phyloP scores from a whole-genome alignment of 306 rosid genomes.

The Rosa rugosa region DNA sequence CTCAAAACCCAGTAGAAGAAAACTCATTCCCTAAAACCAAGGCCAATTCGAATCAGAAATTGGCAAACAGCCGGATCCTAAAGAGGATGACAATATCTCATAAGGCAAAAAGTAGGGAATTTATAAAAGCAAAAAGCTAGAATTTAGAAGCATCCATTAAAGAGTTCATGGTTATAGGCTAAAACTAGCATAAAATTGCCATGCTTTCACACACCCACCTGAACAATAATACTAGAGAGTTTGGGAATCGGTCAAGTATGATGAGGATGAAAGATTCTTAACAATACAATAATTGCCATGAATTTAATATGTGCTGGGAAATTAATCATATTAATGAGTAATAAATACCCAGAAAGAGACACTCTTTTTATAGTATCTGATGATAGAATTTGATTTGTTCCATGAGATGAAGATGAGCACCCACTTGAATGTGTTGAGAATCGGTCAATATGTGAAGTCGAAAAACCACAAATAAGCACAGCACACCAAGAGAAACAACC shows the following conservation, averaged over 20 bases:
- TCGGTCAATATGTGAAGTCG: too few relatives aligned
- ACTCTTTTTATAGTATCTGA: not conserved
- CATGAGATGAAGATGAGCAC: not conserved
- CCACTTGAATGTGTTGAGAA: too few relatives aligned
- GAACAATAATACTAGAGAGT: not conserved
- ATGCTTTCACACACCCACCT: not conserved
- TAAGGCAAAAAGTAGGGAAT: not conserved
- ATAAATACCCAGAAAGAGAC: constrained; percentile 11
- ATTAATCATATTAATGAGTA: not conserved
- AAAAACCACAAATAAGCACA: too few relatives aligned
- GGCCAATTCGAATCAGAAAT: constrained; percentile 1
- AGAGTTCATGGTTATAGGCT: not conserved
- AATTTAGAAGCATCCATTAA: not conserved
- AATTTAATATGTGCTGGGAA: constrained; percentile 1
- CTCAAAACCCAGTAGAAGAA: not conserved
- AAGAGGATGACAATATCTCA: constrained; percentile 13
- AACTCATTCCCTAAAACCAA: not conserved
- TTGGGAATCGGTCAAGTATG: not conserved
- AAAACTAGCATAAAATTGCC: not conserved
- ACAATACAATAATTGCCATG: not conserved
- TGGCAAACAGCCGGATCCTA: constrained; percentile 16
- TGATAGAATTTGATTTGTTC: not conserved
- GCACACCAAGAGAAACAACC: too few relatives aligned
- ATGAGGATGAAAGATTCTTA: not conserved
- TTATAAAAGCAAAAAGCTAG: not conserved